Percentiles rank a stretch among this genome's conserved stretches.
Conservation (phyloP, 2,329 filamentous ascomycete species). For the Bimuria novae-zelandiae region DNA sequence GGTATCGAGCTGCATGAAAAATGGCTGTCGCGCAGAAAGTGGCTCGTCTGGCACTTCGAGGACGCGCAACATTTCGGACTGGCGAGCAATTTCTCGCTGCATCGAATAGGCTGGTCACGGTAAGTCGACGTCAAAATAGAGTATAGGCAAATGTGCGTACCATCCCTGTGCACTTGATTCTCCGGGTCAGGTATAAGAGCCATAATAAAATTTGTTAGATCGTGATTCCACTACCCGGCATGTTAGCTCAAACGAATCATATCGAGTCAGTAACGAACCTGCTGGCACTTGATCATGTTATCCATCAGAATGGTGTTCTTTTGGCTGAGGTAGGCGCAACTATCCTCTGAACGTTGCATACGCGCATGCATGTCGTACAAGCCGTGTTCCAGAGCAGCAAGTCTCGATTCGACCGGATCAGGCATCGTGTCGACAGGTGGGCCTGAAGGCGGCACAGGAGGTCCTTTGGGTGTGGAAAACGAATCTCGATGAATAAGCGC, state of each 20-base stretch:
- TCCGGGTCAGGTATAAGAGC: constrained; percentile 76
- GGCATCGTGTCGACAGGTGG: constrained; percentile 83
- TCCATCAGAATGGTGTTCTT: constrained; percentile 85
- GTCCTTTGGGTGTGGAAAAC: constrained; percentile 73
- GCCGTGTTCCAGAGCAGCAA: constrained; percentile 77
- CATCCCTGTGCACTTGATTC: constrained; percentile 77
- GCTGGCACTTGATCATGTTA: constrained; percentile 72
- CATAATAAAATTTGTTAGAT: constrained; percentile 76
- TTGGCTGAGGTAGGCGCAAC: constrained; percentile 74
- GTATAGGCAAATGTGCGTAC: constrained; percentile 58
- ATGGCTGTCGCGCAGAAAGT: constrained; percentile 59
- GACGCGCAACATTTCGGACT: constrained; percentile 62
- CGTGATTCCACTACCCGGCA: constrained; percentile 72
- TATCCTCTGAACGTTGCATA: constrained; percentile 82
- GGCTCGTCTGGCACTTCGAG: constrained; percentile 67
- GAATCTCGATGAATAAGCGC: constrained; percentile 90
- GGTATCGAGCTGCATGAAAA: constrained; percentile 49
- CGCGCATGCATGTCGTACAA: constrained; percentile 79
- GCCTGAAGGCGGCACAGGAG: constrained; percentile 75
- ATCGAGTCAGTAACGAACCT: constrained; percentile 52
- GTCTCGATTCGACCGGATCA: constrained; percentile 76
- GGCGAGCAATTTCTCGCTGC: constrained; percentile 66
- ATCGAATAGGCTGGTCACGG: constrained; percentile 51
- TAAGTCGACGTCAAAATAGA: constrained; percentile 32
- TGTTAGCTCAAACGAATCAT: constrained; percentile 30